phyloP scores from a whole-genome alignment of 305 asterid genomes.

The Fraxinus velutina region DNA sequence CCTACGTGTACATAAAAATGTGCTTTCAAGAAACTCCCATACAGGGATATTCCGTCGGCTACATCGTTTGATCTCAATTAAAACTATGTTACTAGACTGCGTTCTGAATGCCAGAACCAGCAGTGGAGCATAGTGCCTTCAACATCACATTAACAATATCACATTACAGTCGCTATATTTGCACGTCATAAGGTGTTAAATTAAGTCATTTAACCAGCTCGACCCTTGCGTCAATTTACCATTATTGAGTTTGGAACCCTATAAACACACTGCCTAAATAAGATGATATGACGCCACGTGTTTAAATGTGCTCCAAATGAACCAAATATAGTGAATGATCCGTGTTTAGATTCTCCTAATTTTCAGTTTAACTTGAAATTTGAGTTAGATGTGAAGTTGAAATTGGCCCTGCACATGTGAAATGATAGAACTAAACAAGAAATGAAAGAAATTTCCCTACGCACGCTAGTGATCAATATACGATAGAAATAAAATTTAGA shows the following conservation, averaged over 20 bases:
- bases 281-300: too few species aligned
- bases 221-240: too few species aligned
- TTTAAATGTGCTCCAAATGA: background rate
- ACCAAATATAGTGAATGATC: background rate
- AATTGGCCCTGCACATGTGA: background rate
- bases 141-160: too few species aligned
- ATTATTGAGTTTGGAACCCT: too few species aligned
- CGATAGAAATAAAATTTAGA: background rate
- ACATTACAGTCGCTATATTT: too few species aligned
- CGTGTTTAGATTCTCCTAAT: background rate
- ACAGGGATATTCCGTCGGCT: background rate
- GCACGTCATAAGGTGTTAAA: too few species aligned
- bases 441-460: background rate
- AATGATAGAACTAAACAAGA: background rate
- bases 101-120: background rate
- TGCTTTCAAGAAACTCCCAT: background rate
- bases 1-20: background rate
- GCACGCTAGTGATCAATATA: background rate
- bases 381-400: background rate
- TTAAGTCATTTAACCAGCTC: background rate
- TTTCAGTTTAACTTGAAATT: background rate
- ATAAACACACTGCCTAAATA: too few species aligned
- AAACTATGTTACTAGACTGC: background rate
- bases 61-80: background rate
- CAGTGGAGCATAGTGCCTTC: background rate